These are phyloP conservation scores for Pyrus pyrifolia DNA, from an alignment of 306 rosid genomes.

Conservation along the genomic window DNA sequence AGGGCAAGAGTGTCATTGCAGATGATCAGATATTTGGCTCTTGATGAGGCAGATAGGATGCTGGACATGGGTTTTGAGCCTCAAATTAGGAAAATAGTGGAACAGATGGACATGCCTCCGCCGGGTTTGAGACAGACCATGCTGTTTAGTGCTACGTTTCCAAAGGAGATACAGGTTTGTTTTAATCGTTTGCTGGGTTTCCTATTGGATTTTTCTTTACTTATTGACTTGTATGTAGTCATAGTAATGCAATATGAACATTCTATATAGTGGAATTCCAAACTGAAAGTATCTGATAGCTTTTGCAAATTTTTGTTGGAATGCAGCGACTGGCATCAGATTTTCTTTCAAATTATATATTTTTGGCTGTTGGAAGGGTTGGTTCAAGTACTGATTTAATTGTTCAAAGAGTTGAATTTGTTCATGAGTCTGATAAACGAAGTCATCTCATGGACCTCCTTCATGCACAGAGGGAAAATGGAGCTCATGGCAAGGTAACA, in stretches of 20 bases:
- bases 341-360: conserved; percentile 77
- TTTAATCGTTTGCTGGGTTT: neutral
- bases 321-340: conserved; percentile 88
- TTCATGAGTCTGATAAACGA: conserved; percentile 85
- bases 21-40: conserved; percentile 68
- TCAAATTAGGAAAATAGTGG: conserved; percentile 79
- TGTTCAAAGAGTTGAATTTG: conserved; percentile 88
- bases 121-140: conserved; percentile 68
- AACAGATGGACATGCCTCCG: conserved; percentile 89
- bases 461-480: conserved; percentile 90
- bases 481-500: conserved; percentile 61
- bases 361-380: conserved; percentile 96
- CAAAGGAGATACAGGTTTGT: conserved; percentile 82
- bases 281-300: conserved; percentile 11
- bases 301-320: conserved; percentile 9
- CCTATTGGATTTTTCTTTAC: neutral
- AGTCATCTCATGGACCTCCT: conserved; percentile 98
- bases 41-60: conserved; percentile 94
- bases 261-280: neutral
- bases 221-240: neutral
- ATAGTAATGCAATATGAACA: neutral
- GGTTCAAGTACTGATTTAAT: conserved; percentile 96
- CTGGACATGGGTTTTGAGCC: conserved; percentile 97
- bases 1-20: conserved; percentile 73
- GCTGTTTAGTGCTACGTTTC: conserved; percentile 83